A percentile compares a stretch with the other conserved stretches of the same genome.
Evolutionary conservation across 768 basidiomycete genomes (phyloP).

Genomic region (Clitopilus hobsonii): DNA sequence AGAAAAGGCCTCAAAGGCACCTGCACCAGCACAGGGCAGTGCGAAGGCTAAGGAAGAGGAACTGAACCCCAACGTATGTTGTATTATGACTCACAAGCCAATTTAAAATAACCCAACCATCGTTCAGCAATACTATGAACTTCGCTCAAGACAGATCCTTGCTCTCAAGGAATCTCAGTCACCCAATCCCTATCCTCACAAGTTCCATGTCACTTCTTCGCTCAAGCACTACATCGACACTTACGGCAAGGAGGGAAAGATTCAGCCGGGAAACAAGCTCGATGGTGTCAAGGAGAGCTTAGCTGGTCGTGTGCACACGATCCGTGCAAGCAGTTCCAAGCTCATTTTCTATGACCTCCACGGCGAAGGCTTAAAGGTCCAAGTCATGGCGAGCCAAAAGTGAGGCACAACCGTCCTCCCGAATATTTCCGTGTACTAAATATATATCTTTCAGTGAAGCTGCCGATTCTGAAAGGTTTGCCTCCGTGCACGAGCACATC

Average conservation of each 20-base stretch:
- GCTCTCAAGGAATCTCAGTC: constrained; percentile 78
- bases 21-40: constrained; percentile 34
- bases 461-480: constrained; percentile 57
- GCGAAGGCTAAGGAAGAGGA: constrained; percentile 68
- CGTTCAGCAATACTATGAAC: constrained; percentile 93
- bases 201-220: constrained; percentile 86
- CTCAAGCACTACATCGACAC: constrained; percentile 67
- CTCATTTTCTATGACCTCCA: constrained; percentile 93
- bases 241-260: constrained; percentile 71
- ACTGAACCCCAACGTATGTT: constrained; percentile 83
- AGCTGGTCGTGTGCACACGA: constrained; percentile 90
- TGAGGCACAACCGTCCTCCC: constrained; percentile 27
- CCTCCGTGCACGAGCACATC: constrained; percentile 76
- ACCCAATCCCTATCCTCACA: constrained; percentile 98
- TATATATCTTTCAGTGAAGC: constrained; percentile 45
- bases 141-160: constrained; percentile 84
- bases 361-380: constrained; percentile 88
- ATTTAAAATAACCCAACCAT: not conserved
- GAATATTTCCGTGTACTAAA: not conserved
- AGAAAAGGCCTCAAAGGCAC: constrained; percentile 27
- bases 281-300: constrained; percentile 56
- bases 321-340: constrained; percentile 77
- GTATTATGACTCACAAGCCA: not conserved
- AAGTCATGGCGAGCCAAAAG: constrained; percentile 91
- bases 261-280: constrained; percentile 63